phyloP scores from a whole-genome alignment of 805 yeast genomes.

The Huiozyma naganishii region DNA sequence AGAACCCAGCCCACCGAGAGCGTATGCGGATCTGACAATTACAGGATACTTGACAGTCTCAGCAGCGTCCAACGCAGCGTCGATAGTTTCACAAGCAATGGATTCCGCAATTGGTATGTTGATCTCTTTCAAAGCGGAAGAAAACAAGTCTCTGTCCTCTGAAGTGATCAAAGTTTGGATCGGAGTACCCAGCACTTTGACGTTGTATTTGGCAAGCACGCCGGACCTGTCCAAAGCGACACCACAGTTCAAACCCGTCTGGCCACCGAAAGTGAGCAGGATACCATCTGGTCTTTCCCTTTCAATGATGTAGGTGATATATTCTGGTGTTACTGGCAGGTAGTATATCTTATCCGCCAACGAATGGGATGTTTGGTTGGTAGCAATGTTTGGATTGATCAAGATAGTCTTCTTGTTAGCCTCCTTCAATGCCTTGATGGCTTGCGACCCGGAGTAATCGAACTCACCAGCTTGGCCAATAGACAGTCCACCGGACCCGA shows the following conservation, averaged over 20 bases:
- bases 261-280: slow-evolving; percentile 95
- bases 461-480: slow-evolving; percentile 99
- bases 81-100: slow-evolving; percentile 86
- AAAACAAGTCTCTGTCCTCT: slow-evolving; percentile 94
- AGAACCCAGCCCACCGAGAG: slow-evolving; percentile 95
- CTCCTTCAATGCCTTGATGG: slow-evolving; percentile 89
- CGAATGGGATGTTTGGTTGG: slow-evolving; percentile 91
- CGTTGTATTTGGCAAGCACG: slow-evolving; percentile 77
- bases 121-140: slow-evolving; percentile 90
- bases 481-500: slow-evolving; percentile 95
- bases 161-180: slow-evolving; percentile 91
- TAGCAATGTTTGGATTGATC: slow-evolving; percentile 93
- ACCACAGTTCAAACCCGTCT: slow-evolving; percentile 94
- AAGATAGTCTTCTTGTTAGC: slow-evolving; percentile 76
- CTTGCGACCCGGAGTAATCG: slow-evolving; percentile 95
- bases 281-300: slow-evolving; percentile 96
- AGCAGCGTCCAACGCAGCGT: slow-evolving; percentile 90
- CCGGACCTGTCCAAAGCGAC: slow-evolving; percentile 93
- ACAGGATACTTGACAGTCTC: slow-evolving; percentile 83
- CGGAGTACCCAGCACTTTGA: slow-evolving; percentile 96
- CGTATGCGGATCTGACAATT: slow-evolving; percentile 94
- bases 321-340: slow-evolving; percentile 94
- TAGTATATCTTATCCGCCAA: slow-evolving; percentile 92
- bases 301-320: slow-evolving; percentile 88
- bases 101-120: slow-evolving; percentile 95